A percentile compares a stretch with the other conserved stretches of the same genome.
These are phyloP conservation scores for Tolypocladium sp. DNA, from an alignment of 2,329 filamentous ascomycete species.

Conservation along the genomic window DNA sequence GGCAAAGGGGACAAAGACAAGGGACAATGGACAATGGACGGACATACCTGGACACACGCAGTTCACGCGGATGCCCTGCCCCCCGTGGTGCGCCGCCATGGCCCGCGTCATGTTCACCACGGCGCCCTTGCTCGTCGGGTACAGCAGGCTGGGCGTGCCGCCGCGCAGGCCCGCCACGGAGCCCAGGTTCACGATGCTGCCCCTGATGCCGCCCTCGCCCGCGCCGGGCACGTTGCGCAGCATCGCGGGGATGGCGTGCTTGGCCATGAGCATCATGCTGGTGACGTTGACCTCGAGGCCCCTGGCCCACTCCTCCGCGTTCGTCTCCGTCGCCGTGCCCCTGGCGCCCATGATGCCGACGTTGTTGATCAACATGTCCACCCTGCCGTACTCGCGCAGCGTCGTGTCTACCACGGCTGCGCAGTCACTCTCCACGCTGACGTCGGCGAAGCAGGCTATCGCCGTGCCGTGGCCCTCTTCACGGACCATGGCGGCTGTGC, in stretches of 20 bases:
- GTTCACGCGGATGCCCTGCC: slow-evolving; percentile 36
- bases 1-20: no score
- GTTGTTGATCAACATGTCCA: slow-evolving; percentile 58
- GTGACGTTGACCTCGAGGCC: slow-evolving; percentile 53
- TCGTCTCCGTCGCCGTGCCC: slow-evolving; percentile 51
- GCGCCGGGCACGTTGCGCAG: slow-evolving; percentile 29
- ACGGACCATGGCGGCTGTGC: slow-evolving; percentile 44
- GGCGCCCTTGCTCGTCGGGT: slow-evolving; percentile 38
- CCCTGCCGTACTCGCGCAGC: slow-evolving; percentile 37
- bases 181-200: slow-evolving; percentile 53
- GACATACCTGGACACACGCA: slow-evolving; percentile 35
- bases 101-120: slow-evolving; percentile 42
- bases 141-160: slow-evolving; percentile 33
- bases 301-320: slow-evolving; percentile 47
- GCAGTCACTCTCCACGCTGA: slow-evolving; percentile 46
- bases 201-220: slow-evolving; percentile 27
- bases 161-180: slow-evolving; percentile 47
- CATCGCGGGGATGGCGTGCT: slow-evolving; percentile 54
- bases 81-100: slow-evolving; percentile 40
- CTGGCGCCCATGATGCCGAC: slow-evolving; percentile 51
- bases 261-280: slow-evolving; percentile 57
- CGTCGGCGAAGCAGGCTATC: slow-evolving; percentile 38
- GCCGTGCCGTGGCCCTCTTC: slow-evolving; percentile 28
- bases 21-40: no score
- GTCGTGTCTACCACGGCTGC: slow-evolving; percentile 29